Conservation (phyloP, 176 grass and related monocot species). For the Avena eriantha region DNA sequence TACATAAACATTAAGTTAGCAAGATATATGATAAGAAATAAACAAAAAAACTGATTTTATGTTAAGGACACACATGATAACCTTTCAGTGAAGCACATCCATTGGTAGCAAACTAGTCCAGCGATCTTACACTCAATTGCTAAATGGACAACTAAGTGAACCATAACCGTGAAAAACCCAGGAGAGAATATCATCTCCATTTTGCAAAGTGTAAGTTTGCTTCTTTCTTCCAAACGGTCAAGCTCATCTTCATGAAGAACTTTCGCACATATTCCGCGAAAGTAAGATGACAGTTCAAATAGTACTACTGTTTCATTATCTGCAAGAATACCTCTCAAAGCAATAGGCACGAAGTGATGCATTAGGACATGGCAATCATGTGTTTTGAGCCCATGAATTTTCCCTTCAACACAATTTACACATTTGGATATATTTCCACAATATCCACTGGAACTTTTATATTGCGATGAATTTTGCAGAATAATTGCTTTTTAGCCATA, state of each 20-base stretch:
- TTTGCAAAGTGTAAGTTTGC: slow-evolving; percentile 5
- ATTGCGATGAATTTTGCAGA: neutral
- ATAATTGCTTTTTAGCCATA: neutral
- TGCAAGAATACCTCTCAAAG: slow-evolving; percentile 27
- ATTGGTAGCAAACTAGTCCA: neutral
- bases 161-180: slow-evolving; percentile 26
- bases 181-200: slow-evolving; percentile 28
- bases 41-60: neutral
- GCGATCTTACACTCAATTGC: neutral
- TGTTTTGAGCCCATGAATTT: slow-evolving; percentile 11
- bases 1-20: neutral
- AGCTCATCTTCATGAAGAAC: slow-evolving; percentile 31
- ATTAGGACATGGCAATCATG: slow-evolving; percentile 12
- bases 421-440: slow-evolving; percentile 3
- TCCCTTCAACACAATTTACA: neutral
- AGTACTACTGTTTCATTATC: neutral
- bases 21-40: neutral
- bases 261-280: slow-evolving; percentile 31
- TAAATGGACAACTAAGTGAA: slow-evolving; percentile 26
- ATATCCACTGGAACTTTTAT: neutral
- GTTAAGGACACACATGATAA: neutral
- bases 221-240: neutral
- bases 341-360: neutral
- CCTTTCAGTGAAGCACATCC: slow-evolving; percentile 6
- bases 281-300: slow-evolving; percentile 25